Percentiles rank a stretch among this genome's conserved stretches.
Conservation (phyloP, 352 stramenopile species). For the Aphanomyces invadans region DNA sequence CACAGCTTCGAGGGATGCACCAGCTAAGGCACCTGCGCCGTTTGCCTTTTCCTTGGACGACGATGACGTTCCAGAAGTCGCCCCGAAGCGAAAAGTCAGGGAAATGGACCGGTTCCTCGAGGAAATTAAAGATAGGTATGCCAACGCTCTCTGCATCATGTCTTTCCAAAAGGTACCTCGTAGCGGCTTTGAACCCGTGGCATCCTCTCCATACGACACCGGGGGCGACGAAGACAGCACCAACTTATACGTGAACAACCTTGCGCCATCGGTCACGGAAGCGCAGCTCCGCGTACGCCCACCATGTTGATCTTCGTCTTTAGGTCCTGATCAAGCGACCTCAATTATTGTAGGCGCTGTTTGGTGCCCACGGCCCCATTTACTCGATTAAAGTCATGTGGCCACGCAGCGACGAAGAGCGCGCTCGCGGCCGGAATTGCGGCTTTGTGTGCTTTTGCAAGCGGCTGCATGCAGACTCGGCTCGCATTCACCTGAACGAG, state of each 20-base stretch:
- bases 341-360: conserved; percentile 43
- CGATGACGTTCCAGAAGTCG: conserved; percentile 25
- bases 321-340: not conserved
- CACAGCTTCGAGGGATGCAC: not conserved
- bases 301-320: not conserved
- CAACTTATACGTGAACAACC: conserved; percentile 93
- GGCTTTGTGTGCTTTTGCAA: conserved; percentile 95
- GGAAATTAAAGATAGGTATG: conserved; percentile 75
- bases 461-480: conserved; percentile 74
- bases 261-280: conserved; percentile 89
- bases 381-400: conserved; percentile 98
- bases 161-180: not conserved
- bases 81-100: conserved; percentile 36
- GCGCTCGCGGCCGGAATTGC: conserved; percentile 80
- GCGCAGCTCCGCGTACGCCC: conserved; percentile 66
- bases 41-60: conserved; percentile 28
- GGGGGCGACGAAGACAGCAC: conserved; percentile 77
- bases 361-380: conserved; percentile 86
- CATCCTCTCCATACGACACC: conserved; percentile 43
- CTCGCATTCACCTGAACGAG: conserved; percentile 54
- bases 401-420: conserved; percentile 92
- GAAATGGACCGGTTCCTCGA: conserved; percentile 86
- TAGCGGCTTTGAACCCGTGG: conserved; percentile 15
- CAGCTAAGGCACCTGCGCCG: not conserved
- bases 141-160: not conserved